Percentiles rank a stretch among this genome's conserved stretches.
phyloP scores from a whole-genome alignment of 805 yeast species.

The Ascoidea rubescens region DNA sequence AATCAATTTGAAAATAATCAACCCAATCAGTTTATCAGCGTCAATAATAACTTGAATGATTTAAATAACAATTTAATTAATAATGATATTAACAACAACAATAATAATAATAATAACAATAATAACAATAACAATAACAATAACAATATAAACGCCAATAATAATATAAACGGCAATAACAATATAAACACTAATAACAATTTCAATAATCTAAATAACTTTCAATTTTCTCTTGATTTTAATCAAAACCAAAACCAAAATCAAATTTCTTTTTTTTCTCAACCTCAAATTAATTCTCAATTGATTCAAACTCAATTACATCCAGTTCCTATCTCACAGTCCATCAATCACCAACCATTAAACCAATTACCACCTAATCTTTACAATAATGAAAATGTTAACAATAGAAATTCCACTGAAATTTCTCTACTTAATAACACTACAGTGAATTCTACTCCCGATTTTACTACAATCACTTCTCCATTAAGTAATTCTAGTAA shows the following conservation, averaged over 20 bases:
- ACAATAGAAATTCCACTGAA: neutral
- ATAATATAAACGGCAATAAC: conserved; percentile 2
- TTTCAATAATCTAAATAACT: neutral
- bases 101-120: conserved; percentile 8
- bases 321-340: neutral
- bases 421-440: neutral
- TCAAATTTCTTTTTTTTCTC: neutral
- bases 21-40: neutral
- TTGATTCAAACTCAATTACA: conserved; percentile 5
- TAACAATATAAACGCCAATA: conserved; percentile 5
- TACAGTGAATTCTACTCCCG: conserved; percentile 1
- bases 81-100: conserved; percentile 4
- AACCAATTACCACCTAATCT: neutral
- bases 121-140: conserved; percentile 8
- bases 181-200: neutral
- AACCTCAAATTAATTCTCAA: conserved; percentile 3
- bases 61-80: conserved; percentile 4
- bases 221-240: neutral
- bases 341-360: no score
- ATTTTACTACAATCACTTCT: conserved; percentile 1
- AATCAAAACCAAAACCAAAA: conserved; percentile 6
- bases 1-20: no score
- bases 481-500: neutral
- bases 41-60: conserved; percentile 4
- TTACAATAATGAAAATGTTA: neutral